Percentiles rank a stretch among this genome's conserved stretches.
Conservation (phyloP, 257 asterid species). For the Solanum medicagineum region DNA sequence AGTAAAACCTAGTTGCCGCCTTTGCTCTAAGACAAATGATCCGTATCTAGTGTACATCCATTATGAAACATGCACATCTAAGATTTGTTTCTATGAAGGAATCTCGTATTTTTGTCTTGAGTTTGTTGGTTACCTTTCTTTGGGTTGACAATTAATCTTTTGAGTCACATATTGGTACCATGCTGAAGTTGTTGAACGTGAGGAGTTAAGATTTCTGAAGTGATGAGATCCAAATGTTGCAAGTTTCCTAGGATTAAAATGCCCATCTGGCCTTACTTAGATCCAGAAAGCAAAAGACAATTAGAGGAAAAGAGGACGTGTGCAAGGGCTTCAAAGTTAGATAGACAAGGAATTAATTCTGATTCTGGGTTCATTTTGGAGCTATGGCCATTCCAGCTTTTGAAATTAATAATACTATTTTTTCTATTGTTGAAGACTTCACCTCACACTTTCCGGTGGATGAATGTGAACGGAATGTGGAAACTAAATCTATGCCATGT, state of each 20-base stretch:
- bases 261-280: conserved; percentile 54
- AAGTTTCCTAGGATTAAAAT: conserved; percentile 59
- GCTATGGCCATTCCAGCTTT: not conserved
- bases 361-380: not conserved
- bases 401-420: conserved; percentile 10
- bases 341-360: conserved; percentile 11
- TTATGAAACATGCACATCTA: no score
- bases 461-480: no score
- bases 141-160: not conserved
- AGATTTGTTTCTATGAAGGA: not conserved
- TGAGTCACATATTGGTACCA: conserved; percentile 66
- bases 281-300: conserved; percentile 15
- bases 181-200: conserved; percentile 57
- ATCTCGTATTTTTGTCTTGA: not conserved
- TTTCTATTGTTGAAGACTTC: conserved; percentile 20
- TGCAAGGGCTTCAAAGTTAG: conserved; percentile 20
- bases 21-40: conserved; percentile 47
- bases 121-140: not conserved
- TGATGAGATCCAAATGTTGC: conserved; percentile 72
- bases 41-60: no score
- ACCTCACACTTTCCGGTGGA: no score
- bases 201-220: conserved; percentile 38
- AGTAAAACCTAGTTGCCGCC: conserved; percentile 34
- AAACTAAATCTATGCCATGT: no score
- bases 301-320: conserved; percentile 19